phyloP scores from a whole-genome alignment of 441 rosid species.

The Gossypium schwendimanii region DNA sequence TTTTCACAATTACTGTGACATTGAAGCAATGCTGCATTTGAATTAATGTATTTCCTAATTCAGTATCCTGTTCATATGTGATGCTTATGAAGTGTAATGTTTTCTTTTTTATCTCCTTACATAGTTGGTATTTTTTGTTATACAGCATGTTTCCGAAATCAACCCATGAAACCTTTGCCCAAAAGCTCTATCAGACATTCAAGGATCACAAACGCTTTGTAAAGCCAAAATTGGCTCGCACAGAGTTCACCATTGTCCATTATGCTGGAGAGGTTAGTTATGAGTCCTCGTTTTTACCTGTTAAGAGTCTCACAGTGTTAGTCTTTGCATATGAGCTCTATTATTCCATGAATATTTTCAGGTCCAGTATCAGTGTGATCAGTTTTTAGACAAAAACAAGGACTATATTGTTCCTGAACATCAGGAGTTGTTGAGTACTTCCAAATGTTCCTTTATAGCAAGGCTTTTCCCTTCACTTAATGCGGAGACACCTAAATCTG shows the following conservation, averaged over 20 bases:
- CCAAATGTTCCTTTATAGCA: slow-evolving; percentile 54
- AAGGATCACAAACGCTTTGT: slow-evolving; percentile 57
- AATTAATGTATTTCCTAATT: neutral
- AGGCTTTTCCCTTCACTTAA: slow-evolving; percentile 51
- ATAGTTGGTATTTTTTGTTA: slow-evolving; percentile 9
- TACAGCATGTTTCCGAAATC: slow-evolving; percentile 74
- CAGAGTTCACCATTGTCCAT: slow-evolving; percentile 59
- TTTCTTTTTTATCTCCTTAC: slow-evolving; percentile 14
- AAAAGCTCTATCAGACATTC: slow-evolving; percentile 67
- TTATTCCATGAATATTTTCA: slow-evolving; percentile 29
- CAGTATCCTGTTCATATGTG: neutral
- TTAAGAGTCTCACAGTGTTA: slow-evolving; percentile 1
- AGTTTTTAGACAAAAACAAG: slow-evolving; percentile 71
- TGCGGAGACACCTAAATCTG: slow-evolving; percentile 51
- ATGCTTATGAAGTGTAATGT: neutral
- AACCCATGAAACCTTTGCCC: slow-evolving; percentile 61
- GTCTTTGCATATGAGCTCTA: slow-evolving; percentile 10
- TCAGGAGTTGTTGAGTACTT: slow-evolving; percentile 62
- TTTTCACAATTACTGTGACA: slow-evolving; percentile 5
- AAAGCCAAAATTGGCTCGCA: slow-evolving; percentile 57
- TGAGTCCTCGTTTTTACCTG: slow-evolving; percentile 13
- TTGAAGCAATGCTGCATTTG: neutral
- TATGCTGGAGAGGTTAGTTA: slow-evolving; percentile 68
- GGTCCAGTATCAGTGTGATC: slow-evolving; percentile 69
- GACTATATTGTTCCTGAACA: slow-evolving; percentile 73